Base-by-base conservation (phyloP, 2,329 filamentous ascomycete genomes). In the Chrysosporium queenslandicum region DNA sequence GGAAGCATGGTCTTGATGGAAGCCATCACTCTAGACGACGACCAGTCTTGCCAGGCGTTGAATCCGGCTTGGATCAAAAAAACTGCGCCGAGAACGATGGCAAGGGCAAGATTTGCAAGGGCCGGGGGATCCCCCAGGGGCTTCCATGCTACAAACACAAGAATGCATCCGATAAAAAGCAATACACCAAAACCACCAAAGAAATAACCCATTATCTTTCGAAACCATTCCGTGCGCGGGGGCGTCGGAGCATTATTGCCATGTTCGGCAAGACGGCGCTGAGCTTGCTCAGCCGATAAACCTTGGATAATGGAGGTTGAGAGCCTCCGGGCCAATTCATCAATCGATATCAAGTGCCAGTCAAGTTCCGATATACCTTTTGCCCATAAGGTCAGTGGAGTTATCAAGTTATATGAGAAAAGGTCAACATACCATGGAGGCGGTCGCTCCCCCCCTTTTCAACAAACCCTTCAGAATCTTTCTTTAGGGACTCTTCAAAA, bases 1-100 rank as follows among this genome's bases (percentile, higher is more conserved):
- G 86, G 86, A n/a, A 90, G 74, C 85, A 90, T 86, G 16, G 78
- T 83, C 45, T 82, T 86, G 63, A 90, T 90, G 0, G 83, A 87
- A 16, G 81, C 79, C 86, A 90, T 90, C 52, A 88, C 85, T 4
- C 82, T 74, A 1, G 79, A 84, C 0, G 83, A 85, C 1, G 84
- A 87, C 79, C 85, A 90, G 63, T 90, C 86, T 61, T 83, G 80
- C 73, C 77, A 85, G 61, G 78, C 77, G 61, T 82, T 82, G 69
- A 88, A 89, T 2, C 72, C 77, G 56, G 83, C 85, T 60, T 85
- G 80, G 37, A 84, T 78, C 57, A 81, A 68, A 61, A 83, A 90
- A 6, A 90, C 85, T 4, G 80, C 77, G 1, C 83, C 64, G 4
- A 90, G 70, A 2, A 90, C 85, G 60, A 87, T 86, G 0, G 82